Evolutionary conservation across 257 asterid genomes (phyloP).

Genomic region (Primulina huaijiensis): DNA sequence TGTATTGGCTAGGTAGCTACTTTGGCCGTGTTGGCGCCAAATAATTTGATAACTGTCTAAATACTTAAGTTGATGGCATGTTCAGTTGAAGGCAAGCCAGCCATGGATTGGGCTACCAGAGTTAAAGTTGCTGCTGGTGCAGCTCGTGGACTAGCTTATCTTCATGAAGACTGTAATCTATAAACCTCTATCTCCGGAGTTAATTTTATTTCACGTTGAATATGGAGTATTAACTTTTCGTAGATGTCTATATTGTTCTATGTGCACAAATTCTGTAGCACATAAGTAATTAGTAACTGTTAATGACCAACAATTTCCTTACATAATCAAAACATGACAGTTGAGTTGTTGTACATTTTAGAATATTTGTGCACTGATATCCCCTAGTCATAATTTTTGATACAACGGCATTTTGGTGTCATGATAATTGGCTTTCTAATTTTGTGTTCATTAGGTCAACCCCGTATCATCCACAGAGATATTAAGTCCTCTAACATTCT

Average conservation of each 20-base stretch:
- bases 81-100: conserved; percentile 46
- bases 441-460: conserved; percentile 58
- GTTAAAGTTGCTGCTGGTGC: conserved; percentile 90
- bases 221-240: conserved; percentile 2
- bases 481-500: conserved; percentile 83
- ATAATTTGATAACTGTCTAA: not conserved
- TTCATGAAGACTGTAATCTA: conserved; percentile 83
- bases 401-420: not conserved
- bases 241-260: conserved; percentile 1
- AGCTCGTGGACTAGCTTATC: conserved; percentile 90
- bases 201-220: conserved; percentile 4
- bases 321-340: not conserved
- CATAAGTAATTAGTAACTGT: not conserved
- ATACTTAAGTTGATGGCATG: not conserved
- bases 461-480: conserved; percentile 90
- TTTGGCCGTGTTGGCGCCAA: not conserved
- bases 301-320: too few species aligned
- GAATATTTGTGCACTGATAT: not conserved
- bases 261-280: not conserved
- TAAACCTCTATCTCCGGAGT: conserved; percentile 1
- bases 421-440: not conserved
- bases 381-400: not conserved
- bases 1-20: not conserved
- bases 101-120: conserved; percentile 78
- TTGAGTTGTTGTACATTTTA: too few species aligned